Evolutionary conservation across 345 rosid species (phyloP), one percentile per base, ranked within the genome.

Genomic region (Microthlaspi erraticum): DNA sequence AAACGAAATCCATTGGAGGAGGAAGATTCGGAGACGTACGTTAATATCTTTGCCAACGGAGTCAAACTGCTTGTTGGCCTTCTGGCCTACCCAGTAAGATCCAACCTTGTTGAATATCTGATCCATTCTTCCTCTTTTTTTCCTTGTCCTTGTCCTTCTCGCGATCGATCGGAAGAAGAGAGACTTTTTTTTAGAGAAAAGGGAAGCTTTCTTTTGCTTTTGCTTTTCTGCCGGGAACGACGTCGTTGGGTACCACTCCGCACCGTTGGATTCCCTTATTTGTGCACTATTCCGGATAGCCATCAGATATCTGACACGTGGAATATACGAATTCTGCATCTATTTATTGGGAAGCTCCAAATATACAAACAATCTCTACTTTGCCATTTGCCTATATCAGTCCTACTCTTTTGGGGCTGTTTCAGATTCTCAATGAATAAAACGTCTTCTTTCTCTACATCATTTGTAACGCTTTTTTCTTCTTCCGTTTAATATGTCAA

Each of bases 31-130:
- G 14, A 44, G 20, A 68, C 73, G 61, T 82, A 93, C 98, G 50
- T 71, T 89, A 78, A 94, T 60, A 43, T 94, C 98, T 51, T 86
- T 81, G 54, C 99, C 99, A 63, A 94, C 86, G 67, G 99, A 89
- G 77, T 77, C 79, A 72, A 94, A 41, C 83, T 88, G 91, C 83
- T 87, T 94, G 85, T 66, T 84, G 36, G 98, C 96, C 73, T 62
- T 86, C 51, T 81, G 72, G 58, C 93, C 83, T 3, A 91, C 10
- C 99, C 99, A 89, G 74, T 80, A 91, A 6, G 96, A 85, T 3
- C 99, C 98, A 34, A 94, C 89, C 83, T 89, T 94, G 85, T 82
- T 89, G 76, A 94, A 41, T 34, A 94, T 75, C 81, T 88, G 90
- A 88, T 94, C 99, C 99, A 94, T 94, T 31, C 11, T 52, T 14